These are phyloP conservation scores for Pelargonium cotyledonis DNA, from an alignment of 441 rosid species.

Conservation along the genomic window DNA sequence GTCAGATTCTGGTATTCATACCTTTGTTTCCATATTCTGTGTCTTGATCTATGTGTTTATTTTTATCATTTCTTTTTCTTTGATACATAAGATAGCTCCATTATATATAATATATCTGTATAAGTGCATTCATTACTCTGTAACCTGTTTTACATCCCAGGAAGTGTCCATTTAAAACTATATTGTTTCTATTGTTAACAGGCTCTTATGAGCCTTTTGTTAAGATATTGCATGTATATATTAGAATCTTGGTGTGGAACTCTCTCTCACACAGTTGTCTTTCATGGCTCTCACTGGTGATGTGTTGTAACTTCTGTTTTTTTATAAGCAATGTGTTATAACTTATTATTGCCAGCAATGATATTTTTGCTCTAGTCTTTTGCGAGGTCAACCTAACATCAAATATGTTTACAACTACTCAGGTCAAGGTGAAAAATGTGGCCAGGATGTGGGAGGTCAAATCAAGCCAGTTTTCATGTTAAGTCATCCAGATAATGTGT, in stretches of 20 bases:
- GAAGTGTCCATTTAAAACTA: too few species aligned
- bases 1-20: slow-evolving; percentile 36
- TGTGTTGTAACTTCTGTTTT: background rate
- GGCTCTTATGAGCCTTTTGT: too few species aligned
- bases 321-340: background rate
- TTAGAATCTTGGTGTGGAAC: too few species aligned
- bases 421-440: slow-evolving; percentile 34
- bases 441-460: slow-evolving; percentile 28
- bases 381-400: background rate
- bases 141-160: too few species aligned
- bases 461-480: slow-evolving; percentile 30
- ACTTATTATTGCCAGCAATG: background rate
- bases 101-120: too few species aligned
- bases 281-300: background rate
- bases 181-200: too few species aligned
- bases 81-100: background rate
- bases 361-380: background rate
- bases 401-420: slow-evolving; percentile 1
- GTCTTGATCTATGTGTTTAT: too few species aligned
- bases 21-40: background rate
- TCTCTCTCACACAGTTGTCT: too few species aligned
- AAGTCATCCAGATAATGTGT: slow-evolving; percentile 20
- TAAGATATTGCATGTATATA: too few species aligned
- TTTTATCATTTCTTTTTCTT: too few species aligned
- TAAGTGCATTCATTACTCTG: too few species aligned